Evolutionary conservation across 2,329 filamentous ascomycete genomes (phyloP).

Genomic region (Shiraia bambusicola): DNA sequence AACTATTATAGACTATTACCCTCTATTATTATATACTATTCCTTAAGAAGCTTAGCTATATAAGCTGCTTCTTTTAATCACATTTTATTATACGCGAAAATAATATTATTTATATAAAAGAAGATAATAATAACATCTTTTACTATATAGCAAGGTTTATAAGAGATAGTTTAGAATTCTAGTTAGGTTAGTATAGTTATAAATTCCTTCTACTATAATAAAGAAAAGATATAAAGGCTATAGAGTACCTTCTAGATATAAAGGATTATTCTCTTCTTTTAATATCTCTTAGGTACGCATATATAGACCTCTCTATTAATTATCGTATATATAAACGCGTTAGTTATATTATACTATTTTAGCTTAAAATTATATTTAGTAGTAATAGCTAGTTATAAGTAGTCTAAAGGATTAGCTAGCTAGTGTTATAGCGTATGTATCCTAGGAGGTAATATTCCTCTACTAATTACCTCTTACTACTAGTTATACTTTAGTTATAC

Average conservation of each 20-base stretch:
- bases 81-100: background rate
- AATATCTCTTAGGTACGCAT: background rate
- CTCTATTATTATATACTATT: conserved; percentile 3
- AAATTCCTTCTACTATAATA: too few relatives aligned
- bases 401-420: too few relatives aligned
- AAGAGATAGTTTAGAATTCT: conserved; percentile 1
- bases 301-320: conserved; percentile 1
- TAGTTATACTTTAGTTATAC: too few relatives aligned
- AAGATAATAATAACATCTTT: conserved; percentile 4
- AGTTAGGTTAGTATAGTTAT: too few relatives aligned
- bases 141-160: conserved; percentile 7
- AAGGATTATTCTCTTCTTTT: background rate
- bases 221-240: background rate
- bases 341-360: background rate
- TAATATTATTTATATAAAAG: conserved; percentile 6
- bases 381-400: too few relatives aligned
- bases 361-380: too few relatives aligned
- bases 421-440: too few relatives aligned
- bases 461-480: too few relatives aligned
- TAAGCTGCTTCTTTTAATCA: background rate
- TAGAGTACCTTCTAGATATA: too few relatives aligned
- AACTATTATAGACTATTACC: conserved; percentile 10
- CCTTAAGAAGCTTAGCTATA: background rate
- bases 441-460: too few relatives aligned
- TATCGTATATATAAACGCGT: conserved; percentile 2